These are phyloP conservation scores for Aspergillus haitiensis DNA, from an alignment of 495 filamentous ascomycete genomes.

Conservation along the genomic window DNA sequence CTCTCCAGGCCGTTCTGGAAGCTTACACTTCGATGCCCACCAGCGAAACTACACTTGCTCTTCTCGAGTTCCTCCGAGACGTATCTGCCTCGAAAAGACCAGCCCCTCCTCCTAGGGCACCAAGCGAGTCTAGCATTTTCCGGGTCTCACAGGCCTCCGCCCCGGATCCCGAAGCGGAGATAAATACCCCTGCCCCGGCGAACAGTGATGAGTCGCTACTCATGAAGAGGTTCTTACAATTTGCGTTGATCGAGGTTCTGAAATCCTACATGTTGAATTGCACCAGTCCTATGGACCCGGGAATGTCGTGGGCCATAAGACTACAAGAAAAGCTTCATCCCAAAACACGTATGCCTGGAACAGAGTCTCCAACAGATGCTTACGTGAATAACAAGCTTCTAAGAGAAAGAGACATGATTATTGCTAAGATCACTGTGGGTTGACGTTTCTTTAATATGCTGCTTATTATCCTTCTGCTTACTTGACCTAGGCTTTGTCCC, in stretches of 20 bases:
- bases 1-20: conserved; percentile 71
- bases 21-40: conserved; percentile 60
- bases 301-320: conserved; percentile 74
- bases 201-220: conserved; percentile 57
- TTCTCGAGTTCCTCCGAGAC: conserved; percentile 73
- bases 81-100: conserved; percentile 73
- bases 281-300: conserved; percentile 56
- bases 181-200: conserved; percentile 48
- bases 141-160: conserved; percentile 53
- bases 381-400: conserved; percentile 64
- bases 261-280: conserved; percentile 72
- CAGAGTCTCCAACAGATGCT: conserved; percentile 59
- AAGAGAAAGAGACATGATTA: conserved; percentile 64
- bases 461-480: conserved; percentile 16
- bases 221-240: conserved; percentile 71
- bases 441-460: not conserved
- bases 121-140: conserved; percentile 49
- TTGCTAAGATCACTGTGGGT: conserved; percentile 75
- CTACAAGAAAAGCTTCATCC: conserved; percentile 72
- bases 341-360: conserved; percentile 31
- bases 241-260: conserved; percentile 80
- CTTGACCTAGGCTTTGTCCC: conserved; percentile 60
- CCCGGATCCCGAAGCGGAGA: conserved; percentile 79
- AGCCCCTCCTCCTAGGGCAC: conserved; percentile 67
- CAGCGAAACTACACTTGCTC: conserved; percentile 67